phyloP scores from a whole-genome alignment of 2,329 filamentous ascomycete species.

The Aphanoascus verrucosus region DNA sequence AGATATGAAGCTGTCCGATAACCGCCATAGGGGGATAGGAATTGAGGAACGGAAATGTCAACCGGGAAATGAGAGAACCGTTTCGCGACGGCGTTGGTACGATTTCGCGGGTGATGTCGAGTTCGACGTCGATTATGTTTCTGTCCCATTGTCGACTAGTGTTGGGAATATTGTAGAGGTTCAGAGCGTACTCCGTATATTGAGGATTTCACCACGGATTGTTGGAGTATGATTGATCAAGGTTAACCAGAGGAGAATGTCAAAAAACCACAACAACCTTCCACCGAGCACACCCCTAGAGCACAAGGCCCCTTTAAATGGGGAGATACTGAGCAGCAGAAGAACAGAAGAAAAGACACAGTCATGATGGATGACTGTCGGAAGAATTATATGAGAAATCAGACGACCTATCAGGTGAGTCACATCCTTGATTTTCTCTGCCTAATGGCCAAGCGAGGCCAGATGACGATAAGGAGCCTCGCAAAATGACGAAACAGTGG shows the following conservation, averaged over 20 bases:
- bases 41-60: conserved; percentile 1
- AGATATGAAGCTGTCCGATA: neutral
- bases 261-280: neutral
- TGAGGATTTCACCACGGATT: neutral
- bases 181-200: neutral
- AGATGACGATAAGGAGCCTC: conserved; percentile 10
- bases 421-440: conserved; percentile 6
- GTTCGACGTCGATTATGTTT: conserved; percentile 39
- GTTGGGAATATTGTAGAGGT: neutral
- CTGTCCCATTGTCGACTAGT: conserved; percentile 30
- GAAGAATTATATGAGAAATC: conserved; percentile 7
- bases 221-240: neutral
- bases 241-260: neutral
- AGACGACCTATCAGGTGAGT: conserved; percentile 10
- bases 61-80: conserved; percentile 17
- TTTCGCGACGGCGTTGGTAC: conserved; percentile 18
- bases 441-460: conserved; percentile 4
- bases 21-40: neutral
- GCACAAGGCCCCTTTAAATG: conserved; percentile 8
- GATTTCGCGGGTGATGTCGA: conserved; percentile 32
- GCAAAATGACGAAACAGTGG: conserved; percentile 9
- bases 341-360: neutral
- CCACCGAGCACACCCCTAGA: conserved; percentile 9
- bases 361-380: neutral
- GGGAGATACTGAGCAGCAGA: conserved; percentile 3